Percentiles rank a stretch among this genome's conserved stretches.
Evolutionary conservation across 306 rosid species (phyloP).

Genomic region (Trichosanthes truncata): DNA sequence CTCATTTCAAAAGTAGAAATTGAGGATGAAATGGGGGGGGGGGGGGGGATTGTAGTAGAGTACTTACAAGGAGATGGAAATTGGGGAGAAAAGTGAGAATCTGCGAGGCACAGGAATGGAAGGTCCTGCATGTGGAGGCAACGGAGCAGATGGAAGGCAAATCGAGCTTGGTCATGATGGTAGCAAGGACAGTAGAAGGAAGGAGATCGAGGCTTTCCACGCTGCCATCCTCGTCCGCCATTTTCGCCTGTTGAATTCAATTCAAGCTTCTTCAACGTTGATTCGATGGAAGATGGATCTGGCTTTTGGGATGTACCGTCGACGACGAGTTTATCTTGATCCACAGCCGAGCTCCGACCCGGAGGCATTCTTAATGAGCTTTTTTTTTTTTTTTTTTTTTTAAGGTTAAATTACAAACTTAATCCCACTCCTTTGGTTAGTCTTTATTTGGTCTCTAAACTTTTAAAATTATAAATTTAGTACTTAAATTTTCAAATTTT

Average conservation of each 20-base stretch:
- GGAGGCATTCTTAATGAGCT: not conserved
- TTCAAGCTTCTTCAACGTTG: constrained; percentile 2
- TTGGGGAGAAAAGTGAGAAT: constrained; percentile 59
- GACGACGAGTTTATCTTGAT: not conserved
- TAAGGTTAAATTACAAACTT: too few species aligned
- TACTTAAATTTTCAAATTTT: too few species aligned
- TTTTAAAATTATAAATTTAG: too few species aligned
- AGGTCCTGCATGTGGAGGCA: constrained; percentile 58
- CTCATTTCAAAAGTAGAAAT: not conserved
- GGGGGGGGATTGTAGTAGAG: not conserved
- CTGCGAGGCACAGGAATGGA: constrained; percentile 48
- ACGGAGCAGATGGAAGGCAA: constrained; percentile 64
- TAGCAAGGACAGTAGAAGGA: constrained; percentile 45
- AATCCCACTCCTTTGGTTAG: too few species aligned
- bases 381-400: too few species aligned
- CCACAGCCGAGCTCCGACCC: not conserved
- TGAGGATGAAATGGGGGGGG: not conserved
- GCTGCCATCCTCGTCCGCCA: constrained; percentile 13
- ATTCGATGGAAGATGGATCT: not conserved
- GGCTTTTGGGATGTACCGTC: not conserved
- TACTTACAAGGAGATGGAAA: constrained; percentile 64
- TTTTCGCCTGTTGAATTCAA: not conserved
- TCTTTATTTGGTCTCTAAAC: too few species aligned
- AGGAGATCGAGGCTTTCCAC: constrained; percentile 43
- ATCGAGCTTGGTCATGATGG: constrained; percentile 73